phyloP scores from a whole-genome alignment of 2,329 filamentous ascomycete genomes.

The Endothia cerciana region DNA sequence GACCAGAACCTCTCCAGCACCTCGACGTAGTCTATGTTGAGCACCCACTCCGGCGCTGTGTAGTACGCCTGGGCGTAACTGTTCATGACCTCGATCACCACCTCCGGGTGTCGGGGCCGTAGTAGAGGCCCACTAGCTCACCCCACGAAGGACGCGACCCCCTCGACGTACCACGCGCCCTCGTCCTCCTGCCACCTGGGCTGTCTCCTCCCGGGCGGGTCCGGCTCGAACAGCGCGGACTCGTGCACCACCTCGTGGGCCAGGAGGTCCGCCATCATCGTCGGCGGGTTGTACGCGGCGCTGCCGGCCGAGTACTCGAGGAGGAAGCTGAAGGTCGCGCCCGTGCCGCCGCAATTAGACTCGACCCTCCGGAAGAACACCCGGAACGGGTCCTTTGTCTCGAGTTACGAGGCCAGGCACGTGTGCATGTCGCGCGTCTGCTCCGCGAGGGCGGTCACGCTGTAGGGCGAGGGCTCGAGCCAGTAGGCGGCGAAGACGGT shows the following conservation, averaged over 20 bases:
- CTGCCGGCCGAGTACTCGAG: constrained; percentile 22
- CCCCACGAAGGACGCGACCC: constrained; percentile 26
- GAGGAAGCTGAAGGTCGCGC: constrained; percentile 21
- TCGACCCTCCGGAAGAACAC: constrained; percentile 23
- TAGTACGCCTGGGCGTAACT: constrained; percentile 28
- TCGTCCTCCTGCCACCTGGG: constrained; percentile 14
- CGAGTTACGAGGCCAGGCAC: constrained; percentile 11
- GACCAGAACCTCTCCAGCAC: constrained; percentile 25
- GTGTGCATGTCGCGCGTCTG: constrained; percentile 13
- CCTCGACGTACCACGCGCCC: constrained; percentile 24
- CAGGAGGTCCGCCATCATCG: constrained; percentile 21
- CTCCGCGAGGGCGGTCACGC: constrained; percentile 14
- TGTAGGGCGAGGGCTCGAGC: constrained; percentile 13
- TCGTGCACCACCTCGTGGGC: constrained; percentile 29
- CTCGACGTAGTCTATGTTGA: constrained; percentile 12
- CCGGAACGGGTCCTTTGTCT: constrained; percentile 17
- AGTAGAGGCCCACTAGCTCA: constrained; percentile 22
- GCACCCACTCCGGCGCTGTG: constrained; percentile 14
- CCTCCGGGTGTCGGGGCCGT: constrained; percentile 4
- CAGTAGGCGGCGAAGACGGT: constrained; percentile 21
- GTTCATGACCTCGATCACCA: constrained; percentile 24
- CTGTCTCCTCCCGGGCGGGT: background rate
- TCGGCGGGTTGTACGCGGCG: constrained; percentile 6
- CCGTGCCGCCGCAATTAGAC: constrained; percentile 6
- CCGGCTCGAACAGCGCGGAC: constrained; percentile 23